Evolutionary conservation across 2,329 filamentous ascomycete species (phyloP), one percentile per base, ranked within the genome.

Genomic region (Scedosporium aurantiacum): DNA sequence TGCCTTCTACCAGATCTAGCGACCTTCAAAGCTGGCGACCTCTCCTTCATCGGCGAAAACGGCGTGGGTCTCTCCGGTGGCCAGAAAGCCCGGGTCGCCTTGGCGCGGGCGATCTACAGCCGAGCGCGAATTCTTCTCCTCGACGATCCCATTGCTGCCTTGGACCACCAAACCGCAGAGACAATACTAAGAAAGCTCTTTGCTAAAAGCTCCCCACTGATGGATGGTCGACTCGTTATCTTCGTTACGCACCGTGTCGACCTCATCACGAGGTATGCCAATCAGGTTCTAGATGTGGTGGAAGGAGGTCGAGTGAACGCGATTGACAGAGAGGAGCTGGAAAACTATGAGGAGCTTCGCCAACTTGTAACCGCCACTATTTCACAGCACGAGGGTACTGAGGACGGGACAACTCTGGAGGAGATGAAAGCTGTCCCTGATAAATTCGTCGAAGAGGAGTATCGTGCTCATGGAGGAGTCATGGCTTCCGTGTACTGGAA

Each of bases 231-330:
- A 5, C 89, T 88, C 0, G 86, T 90, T 0, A 82, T 94, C n/a
- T 83, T 91, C 50, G 89, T 93, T 57, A 91, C 90, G 0, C 88
- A 91, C 69, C 80, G 86, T 43, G 86, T 92, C n/a, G 87, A 92
- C 63, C 75, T 96, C 8, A 89, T 91, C 63, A 81, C 84, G 21
- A 78, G 82, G n/a, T 77, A 91, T 52, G 89, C 91, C 1, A 78
- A 86, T 57, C 88, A 94, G 68, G 80, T 91, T 16, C 74, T 96
- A 8, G 84, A 91, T 61, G 79, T 96, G 8, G 71, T 78, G 0
- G 77, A 86, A 41, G 87, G 88, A 1, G 87, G 88, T 1, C 74
- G 71, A 58, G 85, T 83, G 3, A 76, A 72, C 52, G 71, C 82
- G 1, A 71, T 82, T 54, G 76, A 75, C 12, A 72, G 76, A 3